Percentiles rank a stretch among this genome's conserved stretches.
Conservation (phyloP, 1,139 yeast genomes). For the Candida tetrigidarum region DNA sequence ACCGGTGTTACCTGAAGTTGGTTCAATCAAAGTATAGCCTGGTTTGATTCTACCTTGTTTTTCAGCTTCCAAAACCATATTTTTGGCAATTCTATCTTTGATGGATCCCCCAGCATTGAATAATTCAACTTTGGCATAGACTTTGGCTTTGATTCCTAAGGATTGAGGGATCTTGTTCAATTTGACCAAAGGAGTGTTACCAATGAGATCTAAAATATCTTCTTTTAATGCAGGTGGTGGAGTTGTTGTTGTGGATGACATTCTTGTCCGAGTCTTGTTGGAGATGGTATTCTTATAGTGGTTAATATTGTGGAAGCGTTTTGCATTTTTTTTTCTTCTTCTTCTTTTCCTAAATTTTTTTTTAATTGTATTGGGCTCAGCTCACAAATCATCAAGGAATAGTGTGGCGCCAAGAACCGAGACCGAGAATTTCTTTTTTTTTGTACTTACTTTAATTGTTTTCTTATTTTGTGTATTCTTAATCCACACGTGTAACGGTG, state of each 20-base stretch:
- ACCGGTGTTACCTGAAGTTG: constrained; percentile 90
- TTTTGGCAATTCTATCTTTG: constrained; percentile 65
- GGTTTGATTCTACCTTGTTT: constrained; percentile 79
- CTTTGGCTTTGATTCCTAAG: constrained; percentile 67
- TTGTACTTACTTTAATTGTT: too few species aligned
- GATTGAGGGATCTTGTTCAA: constrained; percentile 80
- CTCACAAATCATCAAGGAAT: background rate
- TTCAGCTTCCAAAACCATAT: constrained; percentile 86
- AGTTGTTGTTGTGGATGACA: constrained; percentile 11
- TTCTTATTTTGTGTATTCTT: background rate
- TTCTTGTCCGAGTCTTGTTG: background rate
- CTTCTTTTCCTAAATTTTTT: background rate
- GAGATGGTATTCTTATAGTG: background rate
- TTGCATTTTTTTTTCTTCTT: constrained; percentile 8
- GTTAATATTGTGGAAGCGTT: background rate
- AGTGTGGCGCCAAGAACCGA: constrained; percentile 1
- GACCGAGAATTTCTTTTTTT: too few species aligned
- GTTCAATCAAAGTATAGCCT: constrained; percentile 85
- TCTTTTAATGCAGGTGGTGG: constrained; percentile 40
- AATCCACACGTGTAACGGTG: background rate
- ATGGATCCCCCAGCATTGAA: constrained; percentile 76
- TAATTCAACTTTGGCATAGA: constrained; percentile 64
- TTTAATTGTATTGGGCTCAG: constrained; percentile 7
- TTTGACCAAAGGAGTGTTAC: constrained; percentile 81
- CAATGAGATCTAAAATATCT: constrained; percentile 65